phyloP scores from a whole-genome alignment of 257 asterid species.

The Gentiana dahurica region DNA sequence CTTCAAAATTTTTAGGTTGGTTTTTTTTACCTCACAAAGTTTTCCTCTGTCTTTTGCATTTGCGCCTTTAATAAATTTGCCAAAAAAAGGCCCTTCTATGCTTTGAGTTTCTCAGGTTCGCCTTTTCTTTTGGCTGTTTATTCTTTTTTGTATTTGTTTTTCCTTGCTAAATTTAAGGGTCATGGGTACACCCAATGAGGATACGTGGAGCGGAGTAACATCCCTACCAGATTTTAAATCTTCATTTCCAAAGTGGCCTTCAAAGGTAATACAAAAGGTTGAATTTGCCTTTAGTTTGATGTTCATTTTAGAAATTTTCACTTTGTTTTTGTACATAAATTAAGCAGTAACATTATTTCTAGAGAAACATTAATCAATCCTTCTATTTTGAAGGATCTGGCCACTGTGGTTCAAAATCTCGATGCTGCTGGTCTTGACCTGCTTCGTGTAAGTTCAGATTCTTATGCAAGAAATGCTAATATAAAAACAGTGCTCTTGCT shows the following conservation, averaged over 20 bases:
- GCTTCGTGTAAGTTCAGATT: constrained; percentile 53
- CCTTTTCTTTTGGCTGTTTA: too few species aligned
- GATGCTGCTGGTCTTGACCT: constrained; percentile 78
- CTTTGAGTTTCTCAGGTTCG: neutral
- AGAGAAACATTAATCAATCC: neutral
- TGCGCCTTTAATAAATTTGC: too few species aligned
- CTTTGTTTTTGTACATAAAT: neutral
- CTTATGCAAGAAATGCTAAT: constrained; percentile 2
- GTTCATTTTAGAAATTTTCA: neutral
- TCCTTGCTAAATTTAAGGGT: constrained; percentile 33
- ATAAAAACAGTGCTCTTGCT: neutral
- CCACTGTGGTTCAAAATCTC: constrained; percentile 62
- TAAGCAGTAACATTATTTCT: neutral
- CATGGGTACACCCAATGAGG: constrained; percentile 97
- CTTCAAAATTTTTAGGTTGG: constrained; percentile 72
- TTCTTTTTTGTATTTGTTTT: constrained; percentile 2
- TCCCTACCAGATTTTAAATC: constrained; percentile 88
- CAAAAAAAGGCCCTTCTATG: too few species aligned
- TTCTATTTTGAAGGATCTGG: constrained; percentile 52
- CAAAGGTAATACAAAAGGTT: constrained; percentile 38
- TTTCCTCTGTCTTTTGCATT: neutral
- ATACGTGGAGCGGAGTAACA: constrained; percentile 91
- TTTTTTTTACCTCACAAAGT: constrained; percentile 11
- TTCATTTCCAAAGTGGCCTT: constrained; percentile 76
- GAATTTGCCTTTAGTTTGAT: neutral